These are phyloP conservation scores for Apium graveolens DNA, from an alignment of 129 eudicot genomes.

Conservation along the genomic window DNA sequence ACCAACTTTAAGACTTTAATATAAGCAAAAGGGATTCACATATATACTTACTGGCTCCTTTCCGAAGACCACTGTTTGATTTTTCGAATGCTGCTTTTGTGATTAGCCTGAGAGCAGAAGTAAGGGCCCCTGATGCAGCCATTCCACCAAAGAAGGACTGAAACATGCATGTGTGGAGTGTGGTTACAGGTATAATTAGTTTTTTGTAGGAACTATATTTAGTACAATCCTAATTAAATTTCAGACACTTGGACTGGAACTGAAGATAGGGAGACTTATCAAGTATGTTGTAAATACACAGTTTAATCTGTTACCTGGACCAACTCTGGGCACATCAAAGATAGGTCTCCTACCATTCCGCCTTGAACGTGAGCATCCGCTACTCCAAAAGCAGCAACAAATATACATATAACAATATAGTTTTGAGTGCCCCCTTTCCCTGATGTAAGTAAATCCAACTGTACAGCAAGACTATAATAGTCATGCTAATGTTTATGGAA, in stretches of 20 bases:
- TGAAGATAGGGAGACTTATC: not conserved
- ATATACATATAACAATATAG: constrained; percentile 42
- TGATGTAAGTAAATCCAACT: constrained; percentile 56
- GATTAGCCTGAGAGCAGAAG: constrained; percentile 47
- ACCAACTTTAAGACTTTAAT: not conserved
- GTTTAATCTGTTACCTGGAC: constrained; percentile 32
- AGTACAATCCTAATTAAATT: too few relatives aligned
- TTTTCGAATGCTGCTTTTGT: constrained; percentile 66
- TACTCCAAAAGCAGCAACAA: constrained; percentile 61
- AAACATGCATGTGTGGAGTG: constrained; percentile 4
- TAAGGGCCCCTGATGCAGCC: constrained; percentile 62
- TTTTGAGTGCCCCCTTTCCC: constrained; percentile 63
- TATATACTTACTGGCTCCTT: constrained; percentile 55
- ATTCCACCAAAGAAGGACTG: constrained; percentile 59
- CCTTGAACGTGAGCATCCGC: constrained; percentile 83
- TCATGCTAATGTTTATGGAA: not conserved
- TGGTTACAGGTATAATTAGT: not conserved
- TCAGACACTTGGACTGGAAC: too few relatives aligned
- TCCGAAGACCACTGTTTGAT: constrained; percentile 41
- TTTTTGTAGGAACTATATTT: not conserved
- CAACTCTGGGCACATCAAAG: constrained; percentile 78
- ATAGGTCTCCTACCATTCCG: constrained; percentile 67
- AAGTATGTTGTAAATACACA: not conserved
- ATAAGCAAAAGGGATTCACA: not conserved
- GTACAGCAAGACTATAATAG: not conserved